These are phyloP conservation scores for Fusarium albosuccineum DNA, from an alignment of 2,329 filamentous ascomycete species.

Conservation along the genomic window DNA sequence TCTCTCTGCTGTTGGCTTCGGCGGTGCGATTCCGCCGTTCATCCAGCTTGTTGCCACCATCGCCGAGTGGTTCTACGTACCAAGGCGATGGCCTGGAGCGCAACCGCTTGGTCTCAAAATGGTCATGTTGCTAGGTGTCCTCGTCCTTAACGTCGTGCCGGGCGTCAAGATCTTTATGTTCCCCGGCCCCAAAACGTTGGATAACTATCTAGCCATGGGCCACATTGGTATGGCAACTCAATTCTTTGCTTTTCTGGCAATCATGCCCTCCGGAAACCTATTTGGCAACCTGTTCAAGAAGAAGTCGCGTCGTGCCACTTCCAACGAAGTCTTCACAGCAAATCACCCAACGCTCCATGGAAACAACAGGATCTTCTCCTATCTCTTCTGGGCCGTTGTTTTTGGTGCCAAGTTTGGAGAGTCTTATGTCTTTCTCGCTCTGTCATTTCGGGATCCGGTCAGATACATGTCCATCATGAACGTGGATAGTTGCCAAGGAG, in stretches of 20 bases:
- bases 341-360: background rate
- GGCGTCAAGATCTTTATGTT: conserved; percentile 6
- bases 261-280: background rate
- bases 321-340: background rate
- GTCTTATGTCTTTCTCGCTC: conserved; percentile 3
- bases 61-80: background rate
- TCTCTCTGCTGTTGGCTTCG: background rate
- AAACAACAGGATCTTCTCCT: conserved; percentile 1
- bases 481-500: background rate
- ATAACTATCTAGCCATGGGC: conserved; percentile 3
- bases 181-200: background rate
- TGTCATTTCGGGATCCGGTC: conserved; percentile 1
- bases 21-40: background rate
- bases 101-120: background rate
- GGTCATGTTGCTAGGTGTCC: background rate
- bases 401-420: conserved; percentile 7
- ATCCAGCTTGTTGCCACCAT: background rate
- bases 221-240: background rate
- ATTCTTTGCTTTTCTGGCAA: conserved; percentile 3
- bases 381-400: background rate
- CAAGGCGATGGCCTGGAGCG: conserved; percentile 2
- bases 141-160: background rate
- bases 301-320: background rate
- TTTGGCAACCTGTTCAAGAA: conserved; percentile 1
- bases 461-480: background rate